Conservation (phyloP, 176 grass and related monocot genomes). For the Musa itinerans region DNA sequence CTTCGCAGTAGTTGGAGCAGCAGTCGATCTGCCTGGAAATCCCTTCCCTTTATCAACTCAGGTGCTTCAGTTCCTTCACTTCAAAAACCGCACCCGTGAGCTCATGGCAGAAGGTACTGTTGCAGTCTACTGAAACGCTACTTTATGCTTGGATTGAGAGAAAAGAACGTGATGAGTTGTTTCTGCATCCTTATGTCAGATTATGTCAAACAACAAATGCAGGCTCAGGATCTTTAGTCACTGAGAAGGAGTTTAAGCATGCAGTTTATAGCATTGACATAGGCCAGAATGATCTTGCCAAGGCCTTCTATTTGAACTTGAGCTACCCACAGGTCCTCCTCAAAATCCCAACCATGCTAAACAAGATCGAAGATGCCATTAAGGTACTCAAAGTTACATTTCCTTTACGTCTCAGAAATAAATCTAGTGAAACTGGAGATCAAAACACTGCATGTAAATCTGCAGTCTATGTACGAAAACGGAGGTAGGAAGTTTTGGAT, state of each 20-base stretch:
- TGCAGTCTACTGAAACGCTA: no score
- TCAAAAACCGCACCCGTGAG: conserved; percentile 41
- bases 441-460: background rate
- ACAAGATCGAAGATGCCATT: conserved; percentile 28
- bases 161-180: no score
- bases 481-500: conserved; percentile 37
- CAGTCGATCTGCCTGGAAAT: background rate
- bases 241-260: conserved; percentile 18
- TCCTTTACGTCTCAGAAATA: no score
- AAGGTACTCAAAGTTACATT: background rate
- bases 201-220: no score
- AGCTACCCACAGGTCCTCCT: conserved; percentile 20
- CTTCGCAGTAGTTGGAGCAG: conserved; percentile 42
- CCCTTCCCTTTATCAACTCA: conserved; percentile 35
- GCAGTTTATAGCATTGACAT: conserved; percentile 39
- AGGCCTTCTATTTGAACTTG: conserved; percentile 16
- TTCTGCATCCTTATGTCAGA: no score
- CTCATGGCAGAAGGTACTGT: background rate
- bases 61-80: conserved; percentile 46
- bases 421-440: no score
- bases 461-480: conserved; percentile 29
- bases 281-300: conserved; percentile 36
- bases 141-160: no score
- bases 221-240: conserved; percentile 28
- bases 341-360: conserved; percentile 12